Evolutionary conservation across 495 filamentous ascomycete species (phyloP), one percentile per base, ranked within the genome.

Genomic region (Aspergillus panamensis): DNA sequence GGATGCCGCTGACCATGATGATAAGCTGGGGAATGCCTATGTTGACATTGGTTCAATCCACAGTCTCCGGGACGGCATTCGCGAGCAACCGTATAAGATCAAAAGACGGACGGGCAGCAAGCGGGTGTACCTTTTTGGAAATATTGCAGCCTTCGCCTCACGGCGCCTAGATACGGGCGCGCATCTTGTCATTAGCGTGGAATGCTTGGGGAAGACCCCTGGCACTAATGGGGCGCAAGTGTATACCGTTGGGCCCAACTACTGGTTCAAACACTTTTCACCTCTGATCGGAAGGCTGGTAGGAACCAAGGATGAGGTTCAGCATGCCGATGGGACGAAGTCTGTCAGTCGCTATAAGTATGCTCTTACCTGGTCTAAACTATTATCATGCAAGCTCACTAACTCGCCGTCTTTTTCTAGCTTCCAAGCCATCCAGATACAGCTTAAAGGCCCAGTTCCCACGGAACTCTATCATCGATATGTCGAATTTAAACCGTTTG

Each of bases 401-500:
- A n/a, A 29, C 12, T n/a, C 19, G 1, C 6, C 42, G 6, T 6
- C 19, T 10, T 40, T 16, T 37, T 57, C 49, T 61, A 92, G 88
- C 69, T 97, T 97, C 74, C 91, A 96, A 80, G 91, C 93, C 37
- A 94, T 92, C 68, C 87, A 96, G 60, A 84, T 97, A 45, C 93
- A 97, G 60, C 81, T 97, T 30, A 76, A 79, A 20, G 93, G 93
- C 0, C 93, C 93, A 0, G 87, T 92, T 0, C 92, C 93, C 0
- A 67, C 79, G 3, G 73, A 82, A 47, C 77, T 97, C 25, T 95
- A 95, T 66, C 91, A 96, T 66, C 86, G 89, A 58, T 97, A 86
- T 71, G 91, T 97, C 45, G 92, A 94, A 66, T 96, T 97, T 69
- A 87, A 83, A 44, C 92, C 93, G 17, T 90, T 96, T 63, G 87